Evolutionary conservation across 2,329 filamentous ascomycete genomes (phyloP).

Genomic region (Elsinoe batatas): DNA sequence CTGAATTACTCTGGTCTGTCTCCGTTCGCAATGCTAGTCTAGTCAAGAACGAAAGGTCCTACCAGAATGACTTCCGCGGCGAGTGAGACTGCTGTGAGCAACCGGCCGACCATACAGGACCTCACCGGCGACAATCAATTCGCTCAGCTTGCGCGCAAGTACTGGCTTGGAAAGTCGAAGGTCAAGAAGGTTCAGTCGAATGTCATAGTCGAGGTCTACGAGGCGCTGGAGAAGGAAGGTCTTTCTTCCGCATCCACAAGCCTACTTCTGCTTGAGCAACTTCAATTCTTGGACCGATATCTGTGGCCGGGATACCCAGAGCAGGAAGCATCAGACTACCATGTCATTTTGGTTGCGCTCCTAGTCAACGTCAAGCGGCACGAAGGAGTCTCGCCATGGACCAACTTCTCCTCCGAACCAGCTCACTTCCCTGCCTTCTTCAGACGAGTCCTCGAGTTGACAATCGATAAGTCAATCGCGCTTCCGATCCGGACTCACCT

Average conservation of each 20-base stretch:
- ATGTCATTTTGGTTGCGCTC: conserved; percentile 76
- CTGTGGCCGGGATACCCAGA: conserved; percentile 90
- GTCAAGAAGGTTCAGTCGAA: conserved; percentile 63
- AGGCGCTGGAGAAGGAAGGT: conserved; percentile 68
- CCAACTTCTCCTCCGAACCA: conserved; percentile 69
- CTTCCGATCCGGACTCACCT: conserved; percentile 58
- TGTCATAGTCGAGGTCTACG: conserved; percentile 83
- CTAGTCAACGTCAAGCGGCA: conserved; percentile 81
- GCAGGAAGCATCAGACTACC: conserved; percentile 71
- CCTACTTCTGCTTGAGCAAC: conserved; percentile 73
- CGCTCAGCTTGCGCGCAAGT: conserved; percentile 64
- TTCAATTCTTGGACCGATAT: conserved; percentile 87
- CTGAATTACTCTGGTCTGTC: no score
- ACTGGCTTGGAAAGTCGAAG: conserved; percentile 66
- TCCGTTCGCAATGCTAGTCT: no score
- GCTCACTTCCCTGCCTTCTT: conserved; percentile 83
- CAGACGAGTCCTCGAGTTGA: conserved; percentile 80
- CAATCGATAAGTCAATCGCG: conserved; percentile 44
- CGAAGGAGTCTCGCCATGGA: conserved; percentile 81
- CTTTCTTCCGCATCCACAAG: conserved; percentile 59
- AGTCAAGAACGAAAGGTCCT: neutral
- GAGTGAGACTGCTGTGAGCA: conserved; percentile 20
- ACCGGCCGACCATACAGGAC: conserved; percentile 57
- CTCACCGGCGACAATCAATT: conserved; percentile 57
- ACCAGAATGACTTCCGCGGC: neutral